phyloP scores from a whole-genome alignment of 139 green algal species.

The Medakamo hakoo region DNA sequence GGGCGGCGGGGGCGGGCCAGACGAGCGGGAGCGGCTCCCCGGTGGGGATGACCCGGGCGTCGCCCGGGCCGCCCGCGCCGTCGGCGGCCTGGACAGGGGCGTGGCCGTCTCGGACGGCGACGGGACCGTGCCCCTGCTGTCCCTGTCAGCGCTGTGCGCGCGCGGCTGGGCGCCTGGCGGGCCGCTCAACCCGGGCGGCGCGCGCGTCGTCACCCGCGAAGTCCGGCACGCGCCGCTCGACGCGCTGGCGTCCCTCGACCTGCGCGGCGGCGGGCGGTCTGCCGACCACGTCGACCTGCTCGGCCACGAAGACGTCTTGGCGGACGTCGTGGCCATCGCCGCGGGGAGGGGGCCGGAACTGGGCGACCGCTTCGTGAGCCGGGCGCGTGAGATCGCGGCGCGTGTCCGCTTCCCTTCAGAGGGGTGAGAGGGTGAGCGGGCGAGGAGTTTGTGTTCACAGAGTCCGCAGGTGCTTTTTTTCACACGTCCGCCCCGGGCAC shows the following conservation, averaged over 20 bases:
- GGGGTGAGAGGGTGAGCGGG: neutral
- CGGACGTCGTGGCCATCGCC: slow-evolving; percentile 37
- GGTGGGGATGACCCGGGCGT: no score
- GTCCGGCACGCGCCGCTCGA: slow-evolving; percentile 24
- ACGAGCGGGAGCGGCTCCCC: no score
- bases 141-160: slow-evolving; percentile 8
- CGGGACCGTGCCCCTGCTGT: slow-evolving; percentile 52
- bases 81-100: slow-evolving; percentile 17
- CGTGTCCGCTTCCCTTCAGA: neutral
- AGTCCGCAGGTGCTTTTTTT: no score
- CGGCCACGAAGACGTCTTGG: slow-evolving; percentile 37
- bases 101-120: slow-evolving; percentile 39
- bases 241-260: slow-evolving; percentile 1
- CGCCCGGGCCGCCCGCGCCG: neutral
- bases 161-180: slow-evolving; percentile 9
- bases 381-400: neutral
- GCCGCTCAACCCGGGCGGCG: slow-evolving; percentile 40
- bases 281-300: slow-evolving; percentile 51
- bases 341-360: slow-evolving; percentile 29
- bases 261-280: slow-evolving; percentile 20
- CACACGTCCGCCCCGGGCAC: slow-evolving; percentile 31
- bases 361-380: neutral
- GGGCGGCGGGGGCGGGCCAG: no score
- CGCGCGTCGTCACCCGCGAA: slow-evolving; percentile 32
- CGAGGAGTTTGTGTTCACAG: no score